phyloP scores from a whole-genome alignment of 2,329 filamentous ascomycete genomes.

The Beauveria medogensis region DNA sequence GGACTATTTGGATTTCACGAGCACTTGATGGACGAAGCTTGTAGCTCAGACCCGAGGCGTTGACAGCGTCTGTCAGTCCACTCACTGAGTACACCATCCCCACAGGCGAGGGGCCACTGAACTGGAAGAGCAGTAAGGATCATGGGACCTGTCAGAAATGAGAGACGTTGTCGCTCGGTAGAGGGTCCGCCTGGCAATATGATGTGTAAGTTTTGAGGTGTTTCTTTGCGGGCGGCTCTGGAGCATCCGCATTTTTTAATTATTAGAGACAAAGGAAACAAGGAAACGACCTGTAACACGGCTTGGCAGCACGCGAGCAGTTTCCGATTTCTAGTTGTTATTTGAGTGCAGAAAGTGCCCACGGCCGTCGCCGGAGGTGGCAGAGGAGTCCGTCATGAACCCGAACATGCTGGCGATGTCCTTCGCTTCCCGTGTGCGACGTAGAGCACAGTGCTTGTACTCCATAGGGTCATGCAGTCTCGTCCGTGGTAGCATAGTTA shows the following conservation, averaged over 20 bases:
- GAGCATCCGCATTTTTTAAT: not conserved
- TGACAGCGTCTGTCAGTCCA: not conserved
- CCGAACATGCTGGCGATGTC: not conserved
- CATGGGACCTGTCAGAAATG: conserved; percentile 5
- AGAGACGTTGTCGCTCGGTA: not conserved
- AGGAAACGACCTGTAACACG: not conserved
- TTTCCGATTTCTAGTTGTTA: not conserved
- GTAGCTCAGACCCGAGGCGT: not conserved
- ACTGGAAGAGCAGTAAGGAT: not conserved
- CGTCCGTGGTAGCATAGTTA: not conserved
- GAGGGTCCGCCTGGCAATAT: not conserved
- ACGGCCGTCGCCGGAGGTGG: not conserved
- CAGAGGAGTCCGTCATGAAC: not conserved
- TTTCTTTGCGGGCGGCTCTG: not conserved
- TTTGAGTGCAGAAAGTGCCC: not conserved
- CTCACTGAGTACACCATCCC: not conserved
- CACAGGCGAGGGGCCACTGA: conserved; percentile 5
- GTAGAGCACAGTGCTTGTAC: not conserved
- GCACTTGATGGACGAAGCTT: not conserved
- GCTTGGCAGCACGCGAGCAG: conserved; percentile 7
- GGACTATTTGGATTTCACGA: not conserved
- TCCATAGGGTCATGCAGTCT: not conserved
- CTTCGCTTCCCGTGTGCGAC: not conserved
- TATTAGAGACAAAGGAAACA: not conserved
- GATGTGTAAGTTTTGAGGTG: conserved; percentile 8